Conservation (phyloP, 2,329 filamentous ascomycete genomes). For the Thermomyces lanuginosus region DNA sequence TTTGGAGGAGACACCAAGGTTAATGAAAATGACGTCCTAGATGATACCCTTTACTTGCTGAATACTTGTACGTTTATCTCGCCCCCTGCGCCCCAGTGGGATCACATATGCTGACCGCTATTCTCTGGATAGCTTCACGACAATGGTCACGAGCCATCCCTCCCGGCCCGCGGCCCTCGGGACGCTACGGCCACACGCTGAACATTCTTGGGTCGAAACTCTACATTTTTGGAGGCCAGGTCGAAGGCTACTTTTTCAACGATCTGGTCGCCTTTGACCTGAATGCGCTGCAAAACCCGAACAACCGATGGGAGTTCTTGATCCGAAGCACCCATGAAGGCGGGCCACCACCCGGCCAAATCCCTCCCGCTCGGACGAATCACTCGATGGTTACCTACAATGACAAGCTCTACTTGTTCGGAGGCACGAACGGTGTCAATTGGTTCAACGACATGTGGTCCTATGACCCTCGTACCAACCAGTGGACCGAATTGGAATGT, state of each 20-base stretch:
- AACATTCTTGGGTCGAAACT: conserved; percentile 96
- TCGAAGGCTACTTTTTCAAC: conserved; percentile 97
- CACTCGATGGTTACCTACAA: conserved; percentile 84
- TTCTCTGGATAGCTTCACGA: conserved; percentile 53
- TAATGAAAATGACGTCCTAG: conserved; percentile 75
- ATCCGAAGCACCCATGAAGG: conserved; percentile 51
- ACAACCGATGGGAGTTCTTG: conserved; percentile 90
- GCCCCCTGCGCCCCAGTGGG: conserved; percentile 1
- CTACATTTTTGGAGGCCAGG: conserved; percentile 92
- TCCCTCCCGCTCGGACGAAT: conserved; percentile 83
- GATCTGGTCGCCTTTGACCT: conserved; percentile 89
- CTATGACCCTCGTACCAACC: conserved; percentile 69
- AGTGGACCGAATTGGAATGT: conserved; percentile 80
- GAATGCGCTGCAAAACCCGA: conserved; percentile 79
- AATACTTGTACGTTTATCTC: conserved; percentile 68
- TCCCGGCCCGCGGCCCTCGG: conserved; percentile 66
- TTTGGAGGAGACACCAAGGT: conserved; percentile 98
- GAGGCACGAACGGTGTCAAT: conserved; percentile 82
- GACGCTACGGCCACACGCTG: conserved; percentile 86
- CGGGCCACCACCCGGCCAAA: conserved; percentile 43
- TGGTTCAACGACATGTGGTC: conserved; percentile 99
- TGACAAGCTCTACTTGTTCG: conserved; percentile 92
- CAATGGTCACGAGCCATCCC: conserved; percentile 95
- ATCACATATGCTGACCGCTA: conserved; percentile 19
- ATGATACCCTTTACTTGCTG: conserved; percentile 88